Evolutionary conservation across 140 eudicot genomes (phyloP).

Genomic region (Oenanthe javanica): DNA sequence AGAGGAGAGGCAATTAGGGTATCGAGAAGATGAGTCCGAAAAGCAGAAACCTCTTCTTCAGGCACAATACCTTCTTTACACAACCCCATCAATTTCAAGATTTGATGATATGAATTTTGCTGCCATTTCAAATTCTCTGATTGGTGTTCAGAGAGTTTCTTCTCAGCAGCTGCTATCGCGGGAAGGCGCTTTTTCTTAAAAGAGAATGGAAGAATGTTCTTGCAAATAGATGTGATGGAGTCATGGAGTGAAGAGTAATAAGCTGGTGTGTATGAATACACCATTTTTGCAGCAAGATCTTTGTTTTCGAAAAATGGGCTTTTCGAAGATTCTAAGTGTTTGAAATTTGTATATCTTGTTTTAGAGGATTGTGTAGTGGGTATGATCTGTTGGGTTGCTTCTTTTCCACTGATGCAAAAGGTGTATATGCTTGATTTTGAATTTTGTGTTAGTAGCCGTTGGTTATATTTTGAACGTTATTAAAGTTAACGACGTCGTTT

Average conservation of each 20-base stretch:
- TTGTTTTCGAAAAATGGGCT: not conserved
- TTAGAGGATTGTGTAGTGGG: constrained; percentile 5
- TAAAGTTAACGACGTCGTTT: constrained; percentile 6
- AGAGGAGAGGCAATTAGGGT: constrained; percentile 57
- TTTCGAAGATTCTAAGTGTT: not conserved
- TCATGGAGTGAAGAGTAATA: constrained; percentile 88
- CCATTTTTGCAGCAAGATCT: constrained; percentile 34
- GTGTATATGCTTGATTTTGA: not conserved
- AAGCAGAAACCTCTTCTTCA: constrained; percentile 62
- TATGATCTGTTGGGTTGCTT: not conserved
- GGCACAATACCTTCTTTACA: constrained; percentile 79
- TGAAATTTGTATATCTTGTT: constrained; percentile 1
- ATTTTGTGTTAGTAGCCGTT: constrained; percentile 38
- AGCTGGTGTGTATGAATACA: constrained; percentile 72
- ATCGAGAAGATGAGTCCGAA: constrained; percentile 66
- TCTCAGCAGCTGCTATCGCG: constrained; percentile 79
- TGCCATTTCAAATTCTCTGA: constrained; percentile 95
- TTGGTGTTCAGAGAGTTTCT: constrained; percentile 67
- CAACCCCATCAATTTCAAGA: constrained; percentile 50
- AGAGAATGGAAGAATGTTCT: constrained; percentile 75
- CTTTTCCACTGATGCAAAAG: not conserved
- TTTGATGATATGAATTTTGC: constrained; percentile 89
- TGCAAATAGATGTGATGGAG: constrained; percentile 81
- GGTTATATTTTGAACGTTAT: not conserved
- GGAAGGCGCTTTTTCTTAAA: constrained; percentile 69